phyloP scores from a whole-genome alignment of 2,329 filamentous ascomycete species.

The Pyrenophora tritici-repentis region DNA sequence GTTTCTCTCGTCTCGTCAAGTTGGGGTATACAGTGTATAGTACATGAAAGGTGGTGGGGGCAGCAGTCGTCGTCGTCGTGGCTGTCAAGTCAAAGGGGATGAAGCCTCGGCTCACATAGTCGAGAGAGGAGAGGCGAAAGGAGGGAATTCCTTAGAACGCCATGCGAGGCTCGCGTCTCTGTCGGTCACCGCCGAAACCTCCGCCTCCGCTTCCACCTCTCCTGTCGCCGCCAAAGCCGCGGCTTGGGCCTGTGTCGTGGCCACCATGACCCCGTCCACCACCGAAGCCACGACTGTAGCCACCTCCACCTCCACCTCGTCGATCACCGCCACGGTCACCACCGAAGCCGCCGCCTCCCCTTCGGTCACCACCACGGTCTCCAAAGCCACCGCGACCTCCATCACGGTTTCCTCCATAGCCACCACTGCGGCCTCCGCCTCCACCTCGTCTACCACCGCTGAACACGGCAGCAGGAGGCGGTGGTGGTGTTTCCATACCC shows the following conservation, averaged over 20 bases:
- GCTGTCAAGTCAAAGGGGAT: no score
- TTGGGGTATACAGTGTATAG: constrained; percentile 8
- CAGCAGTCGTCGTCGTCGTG: no score
- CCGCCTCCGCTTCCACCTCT: constrained; percentile 13
- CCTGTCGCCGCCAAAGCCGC: constrained; percentile 10
- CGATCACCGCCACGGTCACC: constrained; percentile 18
- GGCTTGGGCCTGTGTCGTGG: constrained; percentile 14
- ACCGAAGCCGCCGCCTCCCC: constrained; percentile 8
- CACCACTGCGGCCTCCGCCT: constrained; percentile 18
- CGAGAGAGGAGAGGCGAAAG: no score
- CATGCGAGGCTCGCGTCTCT: constrained; percentile 18
- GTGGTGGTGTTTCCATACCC: constrained; percentile 49
- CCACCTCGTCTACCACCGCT: constrained; percentile 9
- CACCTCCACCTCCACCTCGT: constrained; percentile 18
- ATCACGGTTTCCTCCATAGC: constrained; percentile 5
- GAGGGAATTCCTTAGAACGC: constrained; percentile 4
- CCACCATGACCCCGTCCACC: constrained; percentile 17
- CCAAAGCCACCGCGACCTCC: constrained; percentile 9
- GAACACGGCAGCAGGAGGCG: constrained; percentile 33
- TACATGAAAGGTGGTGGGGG: not conserved
- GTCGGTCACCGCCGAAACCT: constrained; percentile 14
- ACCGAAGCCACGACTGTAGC: constrained; percentile 24
- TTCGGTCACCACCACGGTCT: constrained; percentile 9
- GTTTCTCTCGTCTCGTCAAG: no score
- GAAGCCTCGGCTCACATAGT: no score